Evolutionary conservation across 495 filamentous ascomycete genomes (phyloP).

Genomic region (Daldinia concentrica): DNA sequence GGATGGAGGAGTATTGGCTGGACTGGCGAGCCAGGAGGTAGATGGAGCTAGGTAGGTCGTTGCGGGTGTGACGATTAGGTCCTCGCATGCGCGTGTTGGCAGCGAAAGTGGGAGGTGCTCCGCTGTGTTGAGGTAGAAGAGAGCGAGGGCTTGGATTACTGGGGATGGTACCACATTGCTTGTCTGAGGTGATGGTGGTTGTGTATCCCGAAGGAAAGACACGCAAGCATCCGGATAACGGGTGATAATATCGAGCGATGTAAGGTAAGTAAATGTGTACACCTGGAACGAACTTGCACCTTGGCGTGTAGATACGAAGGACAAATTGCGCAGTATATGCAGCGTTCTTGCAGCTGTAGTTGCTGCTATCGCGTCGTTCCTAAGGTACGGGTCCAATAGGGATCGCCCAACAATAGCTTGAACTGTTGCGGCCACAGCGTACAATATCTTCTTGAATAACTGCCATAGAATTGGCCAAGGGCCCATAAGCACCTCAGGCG

Average conservation of each 20-base stretch:
- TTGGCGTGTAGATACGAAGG: slow-evolving; percentile 85
- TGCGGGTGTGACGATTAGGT: slow-evolving; percentile 77
- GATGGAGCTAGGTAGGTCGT: slow-evolving; percentile 76
- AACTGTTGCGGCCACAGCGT: slow-evolving; percentile 78
- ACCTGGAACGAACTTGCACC: slow-evolving; percentile 78
- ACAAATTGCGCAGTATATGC: slow-evolving; percentile 80
- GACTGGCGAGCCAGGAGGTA: slow-evolving; percentile 67
- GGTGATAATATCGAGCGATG: slow-evolving; percentile 87
- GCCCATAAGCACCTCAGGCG: slow-evolving; percentile 70
- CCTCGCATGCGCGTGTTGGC: slow-evolving; percentile 70
- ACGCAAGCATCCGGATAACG: slow-evolving; percentile 74
- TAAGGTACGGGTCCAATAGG: slow-evolving; percentile 55
- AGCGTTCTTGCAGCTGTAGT: slow-evolving; percentile 79
- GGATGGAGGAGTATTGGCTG: slow-evolving; percentile 48
- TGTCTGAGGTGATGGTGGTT: slow-evolving; percentile 59
- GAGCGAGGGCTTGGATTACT: slow-evolving; percentile 79
- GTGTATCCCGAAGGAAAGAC: slow-evolving; percentile 73
- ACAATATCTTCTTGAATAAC: slow-evolving; percentile 80
- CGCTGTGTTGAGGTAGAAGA: slow-evolving; percentile 90
- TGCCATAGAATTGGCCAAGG: slow-evolving; percentile 85
- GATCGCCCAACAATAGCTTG: slow-evolving; percentile 75
- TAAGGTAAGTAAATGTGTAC: slow-evolving; percentile 84
- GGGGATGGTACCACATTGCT: slow-evolving; percentile 72
- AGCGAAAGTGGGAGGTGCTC: slow-evolving; percentile 85
- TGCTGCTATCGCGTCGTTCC: slow-evolving; percentile 65